Conservation (phyloP, 1,139 yeast species). For the Tardiomyces blankii region DNA sequence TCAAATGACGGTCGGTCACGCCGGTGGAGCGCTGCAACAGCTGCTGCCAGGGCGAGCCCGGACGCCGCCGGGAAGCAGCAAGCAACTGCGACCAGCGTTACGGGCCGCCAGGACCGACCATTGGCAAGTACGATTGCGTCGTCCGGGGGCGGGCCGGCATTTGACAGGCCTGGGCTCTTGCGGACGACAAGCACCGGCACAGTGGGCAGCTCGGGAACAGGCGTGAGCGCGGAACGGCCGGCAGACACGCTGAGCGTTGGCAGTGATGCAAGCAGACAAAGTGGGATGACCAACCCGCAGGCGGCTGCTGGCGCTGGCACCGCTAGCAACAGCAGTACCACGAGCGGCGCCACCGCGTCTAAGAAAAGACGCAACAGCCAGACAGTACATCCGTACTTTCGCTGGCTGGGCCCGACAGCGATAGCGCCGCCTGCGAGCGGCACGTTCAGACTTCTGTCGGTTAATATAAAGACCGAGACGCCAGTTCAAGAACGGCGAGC, state of each 20-base stretch:
- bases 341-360: too few species aligned
- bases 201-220: too few species aligned
- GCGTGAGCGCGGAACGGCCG: too few species aligned
- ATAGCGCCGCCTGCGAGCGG: slow-evolving; percentile 9
- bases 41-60: neutral
- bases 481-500: neutral
- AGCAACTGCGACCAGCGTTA: neutral
- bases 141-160: neutral
- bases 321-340: too few species aligned
- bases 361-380: neutral
- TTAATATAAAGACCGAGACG: slow-evolving; percentile 12
- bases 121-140: neutral
- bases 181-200: neutral
- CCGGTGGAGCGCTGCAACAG: neutral
- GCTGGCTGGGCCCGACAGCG: slow-evolving; percentile 8
- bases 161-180: neutral
- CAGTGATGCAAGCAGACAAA: neutral
- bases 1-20: slow-evolving; percentile 1
- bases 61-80: neutral
- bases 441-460: slow-evolving; percentile 17
- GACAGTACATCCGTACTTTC: slow-evolving; percentile 1
- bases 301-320: too few species aligned
- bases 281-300: too few species aligned
- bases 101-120: neutral
- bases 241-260: too few species aligned